Conservation (phyloP, 1,139 yeast species). For the Debaryomyces fabryi region DNA sequence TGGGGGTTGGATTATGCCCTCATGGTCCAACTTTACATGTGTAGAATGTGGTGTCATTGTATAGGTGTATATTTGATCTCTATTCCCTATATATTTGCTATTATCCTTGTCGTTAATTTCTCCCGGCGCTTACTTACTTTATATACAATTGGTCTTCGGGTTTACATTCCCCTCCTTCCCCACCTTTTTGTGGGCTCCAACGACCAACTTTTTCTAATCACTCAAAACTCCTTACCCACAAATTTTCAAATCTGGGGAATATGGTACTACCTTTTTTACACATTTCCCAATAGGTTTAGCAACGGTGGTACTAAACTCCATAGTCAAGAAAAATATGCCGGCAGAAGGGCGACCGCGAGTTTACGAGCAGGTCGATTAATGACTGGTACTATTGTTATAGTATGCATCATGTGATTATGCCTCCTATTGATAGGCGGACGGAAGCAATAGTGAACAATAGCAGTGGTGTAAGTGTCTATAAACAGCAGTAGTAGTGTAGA, state of each 20-base stretch:
- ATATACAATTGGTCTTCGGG: not conserved
- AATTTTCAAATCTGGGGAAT: slow-evolving; percentile 3
- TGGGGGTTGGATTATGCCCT: slow-evolving; percentile 52
- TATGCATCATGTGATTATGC: not conserved
- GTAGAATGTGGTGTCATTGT: slow-evolving; percentile 6
- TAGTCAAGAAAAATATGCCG: not conserved
- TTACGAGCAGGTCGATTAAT: not conserved
- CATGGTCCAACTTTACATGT: slow-evolving; percentile 48
- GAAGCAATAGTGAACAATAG: not conserved
- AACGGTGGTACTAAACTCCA: not conserved
- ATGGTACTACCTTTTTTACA: not conserved
- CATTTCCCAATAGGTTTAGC: not conserved
- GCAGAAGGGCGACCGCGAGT: not conserved
- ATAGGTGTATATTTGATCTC: not conserved
- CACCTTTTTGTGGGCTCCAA: not conserved
- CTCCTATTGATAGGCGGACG: not conserved
- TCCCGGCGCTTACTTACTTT: not conserved
- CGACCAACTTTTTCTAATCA: not conserved
- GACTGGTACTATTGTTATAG: not conserved
- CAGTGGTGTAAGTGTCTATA: not conserved
- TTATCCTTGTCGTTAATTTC: not conserved
- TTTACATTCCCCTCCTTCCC: slow-evolving; percentile 2
- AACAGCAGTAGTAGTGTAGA: not conserved
- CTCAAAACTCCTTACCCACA: not conserved
- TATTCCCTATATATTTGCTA: not conserved